phyloP scores from a whole-genome alignment of 2,329 filamentous ascomycete genomes.

The Paecilomyces variotii region DNA sequence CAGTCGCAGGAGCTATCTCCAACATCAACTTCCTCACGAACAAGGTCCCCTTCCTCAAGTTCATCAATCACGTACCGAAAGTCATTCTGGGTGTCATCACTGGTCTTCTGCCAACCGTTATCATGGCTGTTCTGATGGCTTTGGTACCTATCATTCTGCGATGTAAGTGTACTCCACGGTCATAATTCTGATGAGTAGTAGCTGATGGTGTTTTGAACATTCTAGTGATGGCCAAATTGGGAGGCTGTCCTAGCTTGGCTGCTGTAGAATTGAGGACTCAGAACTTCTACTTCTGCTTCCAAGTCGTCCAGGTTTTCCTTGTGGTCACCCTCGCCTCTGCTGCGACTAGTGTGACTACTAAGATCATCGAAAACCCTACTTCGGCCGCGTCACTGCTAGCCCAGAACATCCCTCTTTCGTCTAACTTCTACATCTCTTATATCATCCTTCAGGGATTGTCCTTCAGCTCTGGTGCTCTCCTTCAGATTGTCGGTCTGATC shows the following conservation, averaged over 20 bases:
- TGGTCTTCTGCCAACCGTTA: conserved; percentile 71
- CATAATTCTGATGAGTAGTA: not conserved
- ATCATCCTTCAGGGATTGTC: conserved; percentile 87
- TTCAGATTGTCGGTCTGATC: conserved; percentile 67
- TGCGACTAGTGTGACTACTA: conserved; percentile 59
- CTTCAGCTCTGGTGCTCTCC: conserved; percentile 63
- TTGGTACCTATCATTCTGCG: conserved; percentile 76
- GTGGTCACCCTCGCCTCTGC: conserved; percentile 76
- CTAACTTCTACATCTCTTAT: conserved; percentile 94
- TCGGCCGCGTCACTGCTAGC: conserved; percentile 59
- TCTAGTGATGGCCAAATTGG: conserved; percentile 64
- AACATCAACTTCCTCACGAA: conserved; percentile 66
- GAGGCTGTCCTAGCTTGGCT: conserved; percentile 71
- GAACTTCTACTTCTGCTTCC: conserved; percentile 69
- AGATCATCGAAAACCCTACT: conserved; percentile 57
- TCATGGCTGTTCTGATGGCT: conserved; percentile 77
- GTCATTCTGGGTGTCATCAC: conserved; percentile 74
- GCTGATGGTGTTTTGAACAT: conserved; percentile 2
- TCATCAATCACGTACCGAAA: conserved; percentile 62
- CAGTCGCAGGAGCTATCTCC: conserved; percentile 74
- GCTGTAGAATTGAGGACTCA: conserved; percentile 83
- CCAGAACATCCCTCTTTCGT: conserved; percentile 66
- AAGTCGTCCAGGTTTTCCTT: conserved; percentile 81
- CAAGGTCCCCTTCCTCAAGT: conserved; percentile 60
- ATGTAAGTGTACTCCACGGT: conserved; percentile 38